phyloP scores from a whole-genome alignment of 2,329 filamentous ascomycete genomes.

The Cryphonectria parasitica region DNA sequence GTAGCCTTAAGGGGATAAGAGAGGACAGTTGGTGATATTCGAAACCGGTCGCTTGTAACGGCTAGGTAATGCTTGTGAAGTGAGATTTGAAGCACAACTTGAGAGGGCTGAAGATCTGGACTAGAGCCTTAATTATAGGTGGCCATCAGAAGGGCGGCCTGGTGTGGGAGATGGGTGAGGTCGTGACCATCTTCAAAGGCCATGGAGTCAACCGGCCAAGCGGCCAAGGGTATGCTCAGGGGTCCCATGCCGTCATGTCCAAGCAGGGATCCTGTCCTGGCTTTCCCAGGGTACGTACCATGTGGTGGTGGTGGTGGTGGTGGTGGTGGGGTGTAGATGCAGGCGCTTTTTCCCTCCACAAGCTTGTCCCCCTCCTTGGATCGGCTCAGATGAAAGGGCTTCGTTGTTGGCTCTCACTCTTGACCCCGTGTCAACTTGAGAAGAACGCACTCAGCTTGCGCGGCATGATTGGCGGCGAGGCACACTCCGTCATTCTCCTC shows the following conservation, averaged over 20 bases:
- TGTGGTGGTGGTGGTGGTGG: neutral
- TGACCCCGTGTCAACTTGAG: neutral
- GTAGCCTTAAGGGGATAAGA: slow-evolving; percentile 14
- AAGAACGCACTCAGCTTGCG: neutral
- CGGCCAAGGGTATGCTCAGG: slow-evolving; percentile 15
- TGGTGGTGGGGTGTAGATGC: neutral
- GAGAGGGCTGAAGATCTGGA: slow-evolving; percentile 15
- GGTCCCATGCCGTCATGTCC: slow-evolving; percentile 26
- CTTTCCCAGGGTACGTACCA: neutral
- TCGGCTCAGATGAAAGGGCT: neutral
- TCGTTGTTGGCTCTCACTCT: neutral
- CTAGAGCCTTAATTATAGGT: slow-evolving; percentile 27
- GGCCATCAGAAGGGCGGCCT: slow-evolving; percentile 23
- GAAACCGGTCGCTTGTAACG: slow-evolving; percentile 28
- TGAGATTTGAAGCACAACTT: slow-evolving; percentile 6
- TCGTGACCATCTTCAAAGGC: slow-evolving; percentile 23
- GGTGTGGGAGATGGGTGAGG: slow-evolving; percentile 24
- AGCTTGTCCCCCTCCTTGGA: neutral
- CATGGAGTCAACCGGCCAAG: slow-evolving; percentile 18
- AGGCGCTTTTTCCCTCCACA: neutral
- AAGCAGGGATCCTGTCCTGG: slow-evolving; percentile 3
- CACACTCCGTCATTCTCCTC: neutral
- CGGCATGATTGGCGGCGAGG: slow-evolving; percentile 35
- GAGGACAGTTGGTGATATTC: slow-evolving; percentile 18
- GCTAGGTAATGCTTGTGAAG: slow-evolving; percentile 16